Conservation (phyloP, 1,284 basidiomycete species). For the Ceratobasidium sp. region DNA sequence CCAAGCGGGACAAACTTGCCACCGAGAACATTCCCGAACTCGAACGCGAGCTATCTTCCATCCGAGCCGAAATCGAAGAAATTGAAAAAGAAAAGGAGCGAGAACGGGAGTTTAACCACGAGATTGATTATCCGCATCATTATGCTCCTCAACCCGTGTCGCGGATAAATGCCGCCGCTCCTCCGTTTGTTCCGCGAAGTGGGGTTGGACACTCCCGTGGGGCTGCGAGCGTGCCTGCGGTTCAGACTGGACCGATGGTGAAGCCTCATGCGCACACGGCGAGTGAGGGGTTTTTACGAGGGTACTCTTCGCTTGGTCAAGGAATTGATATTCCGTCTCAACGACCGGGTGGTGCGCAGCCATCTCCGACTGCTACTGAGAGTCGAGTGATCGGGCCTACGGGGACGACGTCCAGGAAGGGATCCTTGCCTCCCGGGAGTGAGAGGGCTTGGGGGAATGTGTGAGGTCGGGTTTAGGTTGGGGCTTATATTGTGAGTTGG, state of each 20-base stretch:
- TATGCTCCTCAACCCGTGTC: constrained; percentile 13
- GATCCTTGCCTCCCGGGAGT: constrained; percentile 11
- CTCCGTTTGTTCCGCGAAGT: constrained; percentile 26
- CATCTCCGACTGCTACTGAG: not conserved
- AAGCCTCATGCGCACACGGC: constrained; percentile 18
- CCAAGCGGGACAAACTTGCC: constrained; percentile 65
- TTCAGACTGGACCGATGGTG: not conserved
- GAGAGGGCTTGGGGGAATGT: constrained; percentile 11
- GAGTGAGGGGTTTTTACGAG: constrained; percentile 34
- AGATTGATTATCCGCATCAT: constrained; percentile 42
- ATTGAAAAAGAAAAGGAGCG: constrained; percentile 48
- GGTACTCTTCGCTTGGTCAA: not conserved
- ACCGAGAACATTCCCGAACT: constrained; percentile 62
- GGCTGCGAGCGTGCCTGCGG: constrained; percentile 10
- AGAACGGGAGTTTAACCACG: constrained; percentile 42
- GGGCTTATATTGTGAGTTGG: no score
- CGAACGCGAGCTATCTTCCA: constrained; percentile 59
- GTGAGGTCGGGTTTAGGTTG: not conserved
- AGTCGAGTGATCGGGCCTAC: not conserved
- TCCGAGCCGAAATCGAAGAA: constrained; percentile 59
- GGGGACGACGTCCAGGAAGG: constrained; percentile 1
- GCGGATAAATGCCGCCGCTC: constrained; percentile 29
- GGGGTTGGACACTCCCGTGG: constrained; percentile 24
- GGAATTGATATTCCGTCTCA: constrained; percentile 1
- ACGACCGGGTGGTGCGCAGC: not conserved